Evolutionary conservation across 495 filamentous ascomycete species (phyloP), one percentile per base, ranked within the genome.

Genomic region (Letharia columbiana): DNA sequence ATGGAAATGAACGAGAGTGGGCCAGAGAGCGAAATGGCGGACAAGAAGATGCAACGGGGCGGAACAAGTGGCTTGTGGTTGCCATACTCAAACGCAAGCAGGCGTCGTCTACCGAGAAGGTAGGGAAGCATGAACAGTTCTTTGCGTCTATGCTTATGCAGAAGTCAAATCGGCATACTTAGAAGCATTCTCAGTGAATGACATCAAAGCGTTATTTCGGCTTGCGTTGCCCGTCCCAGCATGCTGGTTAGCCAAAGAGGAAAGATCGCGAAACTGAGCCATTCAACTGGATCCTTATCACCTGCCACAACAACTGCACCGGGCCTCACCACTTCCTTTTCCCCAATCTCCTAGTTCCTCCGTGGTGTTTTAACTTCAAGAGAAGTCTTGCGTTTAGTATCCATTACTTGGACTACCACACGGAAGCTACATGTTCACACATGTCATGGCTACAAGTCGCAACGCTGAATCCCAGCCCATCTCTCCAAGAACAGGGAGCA

Each of bases 41-140:
- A 28, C 84, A 81, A 2, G 66, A 66, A 9, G 92, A 95, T 75
- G 84, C 90, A 61, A 82, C 80, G 42, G 86, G 85, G 71, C 77
- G 87, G 74, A 90, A 86, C 74, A 81, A 84, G 64, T 96, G 92
- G 92, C 77, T 92, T 64, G 87, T 86, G n/a, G 73, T 94, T 71
- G 87, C 84, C 4, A 77, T 87, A 42, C 71, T 95, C 70, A 83
- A 79, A 72, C 75, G 76, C 57, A 69, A 68, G 50, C 12, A 28
- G n/a, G 39, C 28, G 42, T 15, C 20, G 13, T 23, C 18, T 13
- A 28, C 28, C 45, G 44, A 44, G 45, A 39, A 56, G n/a, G 23
- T 40, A 3, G 59, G 31, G 28, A 66, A 56, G 28, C 64, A 56
- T 28, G 54, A 66, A 31, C 58, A 33, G 13, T 66, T 52, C 59